phyloP scores from a whole-genome alignment of 352 stramenopile genomes.

The Globisporangium middletonii region DNA sequence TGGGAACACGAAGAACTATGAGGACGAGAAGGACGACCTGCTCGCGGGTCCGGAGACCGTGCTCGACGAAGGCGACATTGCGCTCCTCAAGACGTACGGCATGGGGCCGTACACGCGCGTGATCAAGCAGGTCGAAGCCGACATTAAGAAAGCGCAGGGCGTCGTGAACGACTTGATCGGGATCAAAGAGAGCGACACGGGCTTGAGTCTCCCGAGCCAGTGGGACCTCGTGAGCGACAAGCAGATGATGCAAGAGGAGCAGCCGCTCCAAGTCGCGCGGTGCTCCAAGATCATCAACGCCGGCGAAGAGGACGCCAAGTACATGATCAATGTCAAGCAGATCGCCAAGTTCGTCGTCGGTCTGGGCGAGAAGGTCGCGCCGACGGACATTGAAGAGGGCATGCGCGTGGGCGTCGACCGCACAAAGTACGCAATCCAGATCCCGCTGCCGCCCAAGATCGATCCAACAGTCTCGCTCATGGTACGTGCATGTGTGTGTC shows the following conservation, averaged over 20 bases:
- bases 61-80: conserved; percentile 95
- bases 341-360: conserved; percentile 99
- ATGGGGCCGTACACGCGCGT: conserved; percentile 94
- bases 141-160: conserved; percentile 97
- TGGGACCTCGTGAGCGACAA: conserved; percentile 99
- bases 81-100: conserved; percentile 98
- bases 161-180: conserved; percentile 90
- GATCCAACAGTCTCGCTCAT: conserved; percentile 95
- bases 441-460: conserved; percentile 98
- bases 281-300: conserved; percentile 96
- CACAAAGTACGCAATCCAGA: conserved; percentile 97
- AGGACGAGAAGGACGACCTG: conserved; percentile 90
- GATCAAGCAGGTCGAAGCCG: conserved; percentile 98
- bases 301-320: conserved; percentile 95
- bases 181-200: conserved; percentile 99
- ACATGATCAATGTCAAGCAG: conserved; percentile 99
- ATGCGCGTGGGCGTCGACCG: conserved; percentile 99
- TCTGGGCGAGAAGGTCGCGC: conserved; percentile 97
- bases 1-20: conserved; percentile 93
- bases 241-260: conserved; percentile 99
- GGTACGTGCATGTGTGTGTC: conserved; percentile 11
- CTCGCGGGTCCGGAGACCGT: conserved; percentile 71
- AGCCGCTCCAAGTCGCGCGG: conserved; percentile 94
- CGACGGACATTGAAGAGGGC: conserved; percentile 99
- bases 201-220: conserved; percentile 95